Evolutionary conservation across 768 basidiomycete species (phyloP).

Genomic region (Kondoa subrosea): DNA sequence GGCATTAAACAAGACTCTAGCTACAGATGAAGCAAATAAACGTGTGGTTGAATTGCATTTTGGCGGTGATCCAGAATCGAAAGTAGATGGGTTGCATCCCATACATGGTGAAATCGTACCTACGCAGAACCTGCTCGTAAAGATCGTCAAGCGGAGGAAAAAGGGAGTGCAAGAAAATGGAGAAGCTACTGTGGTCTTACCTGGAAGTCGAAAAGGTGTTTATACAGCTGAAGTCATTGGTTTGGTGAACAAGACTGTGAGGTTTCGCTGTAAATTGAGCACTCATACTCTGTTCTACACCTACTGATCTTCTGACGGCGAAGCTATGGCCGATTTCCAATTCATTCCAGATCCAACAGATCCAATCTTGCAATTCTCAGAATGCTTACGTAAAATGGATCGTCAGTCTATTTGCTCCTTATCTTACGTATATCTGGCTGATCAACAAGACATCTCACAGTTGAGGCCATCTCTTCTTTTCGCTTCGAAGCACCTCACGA

Average conservation of each 20-base stretch:
- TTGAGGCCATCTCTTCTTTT: constrained; percentile 56
- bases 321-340: constrained; percentile 90
- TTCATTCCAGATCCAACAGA: constrained; percentile 50
- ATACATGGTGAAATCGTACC: constrained; percentile 60
- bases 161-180: constrained; percentile 31
- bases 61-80: constrained; percentile 36
- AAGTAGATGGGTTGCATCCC: constrained; percentile 64
- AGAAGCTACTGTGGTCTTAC: constrained; percentile 16
- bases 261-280: constrained; percentile 69
- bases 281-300: not conserved
- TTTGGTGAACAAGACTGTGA: constrained; percentile 57
- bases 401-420: constrained; percentile 43
- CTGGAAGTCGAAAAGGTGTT: constrained; percentile 36
- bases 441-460: constrained; percentile 39
- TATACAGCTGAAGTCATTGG: constrained; percentile 61
- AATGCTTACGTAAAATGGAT: constrained; percentile 63
- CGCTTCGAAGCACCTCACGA: constrained; percentile 50
- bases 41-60: constrained; percentile 56
- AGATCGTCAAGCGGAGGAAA: constrained; percentile 46
- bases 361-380: constrained; percentile 44
- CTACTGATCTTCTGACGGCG: not conserved
- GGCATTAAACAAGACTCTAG: not conserved
- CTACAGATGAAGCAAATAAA: constrained; percentile 28
- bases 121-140: constrained; percentile 68
- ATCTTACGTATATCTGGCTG: not conserved